Evolutionary conservation across 2,329 filamentous ascomycete species (phyloP).

Genomic region (Aspergillus pseudoterreus): DNA sequence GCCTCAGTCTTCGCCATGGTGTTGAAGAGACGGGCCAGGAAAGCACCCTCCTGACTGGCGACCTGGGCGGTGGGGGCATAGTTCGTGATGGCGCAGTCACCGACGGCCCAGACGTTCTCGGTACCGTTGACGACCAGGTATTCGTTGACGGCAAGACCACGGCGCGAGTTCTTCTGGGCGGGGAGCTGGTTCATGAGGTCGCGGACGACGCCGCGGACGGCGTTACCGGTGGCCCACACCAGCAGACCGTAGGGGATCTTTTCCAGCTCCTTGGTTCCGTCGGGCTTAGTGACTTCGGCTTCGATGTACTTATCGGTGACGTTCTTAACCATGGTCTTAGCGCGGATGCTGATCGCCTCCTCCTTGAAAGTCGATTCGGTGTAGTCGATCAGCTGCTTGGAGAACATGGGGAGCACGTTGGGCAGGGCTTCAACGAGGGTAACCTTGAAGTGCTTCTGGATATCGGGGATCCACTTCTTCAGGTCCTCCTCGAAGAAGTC

Average conservation of each 20-base stretch:
- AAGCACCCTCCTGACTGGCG: constrained; percentile 89
- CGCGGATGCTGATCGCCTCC: constrained; percentile 94
- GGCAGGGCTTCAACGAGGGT: constrained; percentile 96
- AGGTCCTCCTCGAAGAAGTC: constrained; percentile 99
- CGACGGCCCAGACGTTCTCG: constrained; percentile 96
- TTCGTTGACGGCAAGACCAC: constrained; percentile 94
- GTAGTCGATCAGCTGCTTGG: constrained; percentile 98
- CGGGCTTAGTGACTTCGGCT: constrained; percentile 75
- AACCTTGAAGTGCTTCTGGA: constrained; percentile 91
- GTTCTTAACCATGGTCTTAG: constrained; percentile 98
- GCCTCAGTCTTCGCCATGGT: constrained; percentile 94
- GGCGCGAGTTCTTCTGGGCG: constrained; percentile 90
- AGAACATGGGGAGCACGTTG: constrained; percentile 94
- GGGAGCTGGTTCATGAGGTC: constrained; percentile 91
- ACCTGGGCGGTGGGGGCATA: constrained; percentile 98
- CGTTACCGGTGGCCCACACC: constrained; percentile 98
- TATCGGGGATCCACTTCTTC: constrained; percentile 96
- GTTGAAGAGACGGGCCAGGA: constrained; percentile 95
- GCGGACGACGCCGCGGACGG: constrained; percentile 80
- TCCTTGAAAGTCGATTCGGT: constrained; percentile 99
- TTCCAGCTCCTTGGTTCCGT: constrained; percentile 78
- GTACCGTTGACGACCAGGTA: constrained; percentile 97
- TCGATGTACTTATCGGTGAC: constrained; percentile 92
- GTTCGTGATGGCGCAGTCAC: constrained; percentile 94
- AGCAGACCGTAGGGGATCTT: constrained; percentile 90